Conservation (phyloP, 106 monocot genomes). For the Iris macrosiphon region DNA sequence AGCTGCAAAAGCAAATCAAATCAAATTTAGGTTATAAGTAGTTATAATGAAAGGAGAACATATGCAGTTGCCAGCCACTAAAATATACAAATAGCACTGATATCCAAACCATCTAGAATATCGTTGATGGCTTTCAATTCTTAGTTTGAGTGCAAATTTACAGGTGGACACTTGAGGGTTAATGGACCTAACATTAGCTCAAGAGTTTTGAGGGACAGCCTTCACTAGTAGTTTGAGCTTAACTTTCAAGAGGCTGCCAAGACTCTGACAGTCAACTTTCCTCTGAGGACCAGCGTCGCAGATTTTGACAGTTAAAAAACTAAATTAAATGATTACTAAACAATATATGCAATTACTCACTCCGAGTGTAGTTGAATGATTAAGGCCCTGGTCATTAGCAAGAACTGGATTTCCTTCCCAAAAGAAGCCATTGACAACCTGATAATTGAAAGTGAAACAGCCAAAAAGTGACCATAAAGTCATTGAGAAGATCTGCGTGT, state of each 20-base stretch:
- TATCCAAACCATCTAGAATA: neutral
- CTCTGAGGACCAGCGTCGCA: too few species aligned
- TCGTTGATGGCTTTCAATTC: too few species aligned
- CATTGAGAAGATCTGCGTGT: too few species aligned
- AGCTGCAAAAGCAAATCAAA: constrained; percentile 49
- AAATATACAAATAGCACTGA: neutral
- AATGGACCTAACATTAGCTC: neutral
- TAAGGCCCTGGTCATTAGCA: constrained; percentile 17
- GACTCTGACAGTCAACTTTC: too few species aligned
- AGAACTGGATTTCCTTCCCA: constrained; percentile 48
- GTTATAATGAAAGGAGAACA: constrained; percentile 6
- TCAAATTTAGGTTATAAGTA: neutral
- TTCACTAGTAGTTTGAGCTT: too few species aligned
- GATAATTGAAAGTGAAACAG: constrained; percentile 11
- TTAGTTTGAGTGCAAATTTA: neutral
- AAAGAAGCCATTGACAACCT: constrained; percentile 98
- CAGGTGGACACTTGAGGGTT: neutral
- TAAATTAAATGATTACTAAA: too few species aligned
- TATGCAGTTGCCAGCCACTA: neutral
- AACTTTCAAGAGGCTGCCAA: too few species aligned
- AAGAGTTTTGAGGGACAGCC: neutral
- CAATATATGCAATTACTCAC: constrained; percentile 45
- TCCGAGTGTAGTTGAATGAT: constrained; percentile 72
- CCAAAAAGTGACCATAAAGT: constrained; percentile 3
- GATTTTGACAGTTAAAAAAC: too few species aligned